Percentiles rank a stretch among this genome's conserved stretches.
These are phyloP conservation scores for Mycena latifolia DNA, from an alignment of 768 basidiomycete genomes.

Conservation along the genomic window DNA sequence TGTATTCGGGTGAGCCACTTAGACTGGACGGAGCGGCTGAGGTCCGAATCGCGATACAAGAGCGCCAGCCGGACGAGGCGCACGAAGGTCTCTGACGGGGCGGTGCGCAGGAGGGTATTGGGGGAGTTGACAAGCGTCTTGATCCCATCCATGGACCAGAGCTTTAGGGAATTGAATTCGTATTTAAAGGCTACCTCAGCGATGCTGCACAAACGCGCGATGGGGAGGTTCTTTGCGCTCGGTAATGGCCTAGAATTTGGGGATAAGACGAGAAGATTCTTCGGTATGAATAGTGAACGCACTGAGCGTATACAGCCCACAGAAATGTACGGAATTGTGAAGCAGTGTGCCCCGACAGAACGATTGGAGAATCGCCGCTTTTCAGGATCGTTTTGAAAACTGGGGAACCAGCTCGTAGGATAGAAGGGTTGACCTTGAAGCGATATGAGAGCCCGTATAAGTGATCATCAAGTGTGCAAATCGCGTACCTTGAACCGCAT, in stretches of 20 bases:
- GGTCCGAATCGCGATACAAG: conserved; percentile 40
- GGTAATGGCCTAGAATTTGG: conserved; percentile 41
- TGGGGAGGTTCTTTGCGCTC: conserved; percentile 40
- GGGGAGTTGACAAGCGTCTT: conserved; percentile 42
- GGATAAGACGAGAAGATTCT: conserved; percentile 5
- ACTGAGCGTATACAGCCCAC: conserved; percentile 55
- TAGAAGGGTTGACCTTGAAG: conserved; percentile 21
- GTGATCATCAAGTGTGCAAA: conserved; percentile 4
- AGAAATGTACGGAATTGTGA: conserved; percentile 54
- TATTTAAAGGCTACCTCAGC: conserved; percentile 56
- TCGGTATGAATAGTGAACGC: conserved; percentile 35
- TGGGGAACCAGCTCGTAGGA: conserved; percentile 17
- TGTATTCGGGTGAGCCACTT: conserved; percentile 51
- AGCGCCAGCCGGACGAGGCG: conserved; percentile 52
- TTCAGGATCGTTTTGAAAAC: conserved; percentile 23
- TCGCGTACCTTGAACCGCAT: conserved; percentile 41
- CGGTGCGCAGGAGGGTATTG: conserved; percentile 42
- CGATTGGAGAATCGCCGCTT: conserved; percentile 47
- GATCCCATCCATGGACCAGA: conserved; percentile 53
- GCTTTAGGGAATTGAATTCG: conserved; percentile 47
- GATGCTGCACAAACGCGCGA: conserved; percentile 53
- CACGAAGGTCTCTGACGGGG: conserved; percentile 45
- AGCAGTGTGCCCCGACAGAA: conserved; percentile 51
- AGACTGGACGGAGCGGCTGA: conserved; percentile 43
- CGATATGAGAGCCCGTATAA: conserved; percentile 36